Evolutionary conservation across 257 asterid genomes (phyloP), one percentile per base, ranked within the genome.

Genomic region (Coffea canephora): DNA sequence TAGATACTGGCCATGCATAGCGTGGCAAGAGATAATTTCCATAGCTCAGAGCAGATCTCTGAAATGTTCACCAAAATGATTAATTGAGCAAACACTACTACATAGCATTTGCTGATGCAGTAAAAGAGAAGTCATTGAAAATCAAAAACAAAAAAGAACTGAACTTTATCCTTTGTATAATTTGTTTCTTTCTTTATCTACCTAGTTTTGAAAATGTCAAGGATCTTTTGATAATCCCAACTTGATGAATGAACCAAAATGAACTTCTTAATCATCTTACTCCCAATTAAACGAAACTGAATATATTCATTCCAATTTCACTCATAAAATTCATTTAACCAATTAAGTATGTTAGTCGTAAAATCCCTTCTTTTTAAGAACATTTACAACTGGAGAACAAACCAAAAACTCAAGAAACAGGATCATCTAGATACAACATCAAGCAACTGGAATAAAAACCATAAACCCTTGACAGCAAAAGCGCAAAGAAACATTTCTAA

Each of bases 11-110:
- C 85, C 78, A 21, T 72, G 74, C n/a, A 87, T 80, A 43, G 88
- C 78, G 76, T 87, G 89, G 81, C 91, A 87, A 25, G 91, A 86
- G 74, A 87, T 71, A 81, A 91, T 75, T 81, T 89, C 97, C 98
- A 95, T 91, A 69, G 8, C 66, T 75, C 52, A 8, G 79, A 73
- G 77, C 70, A 73, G 64, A 80, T 82, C 76, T 85, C 93, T 89
- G 89, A 82, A 81, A 84, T n/a, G 77, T 71, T 83, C 71, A 79
- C 73, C 79, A 77, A 68, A 45, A 82, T 67, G 69, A 81, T 77
- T 54, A 74, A 77, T 78, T 71, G 67, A 75, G 55, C 68, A 45
- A 61, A 79, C 27, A 48, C 64, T n/a, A 74, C 72, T 12, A 77
- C 36, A 50, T 19, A 39, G 75, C 46, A 62, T 65, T 50, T 19